Evolutionary conservation across 345 rosid genomes (phyloP).

Genomic region (Linum trigynum): DNA sequence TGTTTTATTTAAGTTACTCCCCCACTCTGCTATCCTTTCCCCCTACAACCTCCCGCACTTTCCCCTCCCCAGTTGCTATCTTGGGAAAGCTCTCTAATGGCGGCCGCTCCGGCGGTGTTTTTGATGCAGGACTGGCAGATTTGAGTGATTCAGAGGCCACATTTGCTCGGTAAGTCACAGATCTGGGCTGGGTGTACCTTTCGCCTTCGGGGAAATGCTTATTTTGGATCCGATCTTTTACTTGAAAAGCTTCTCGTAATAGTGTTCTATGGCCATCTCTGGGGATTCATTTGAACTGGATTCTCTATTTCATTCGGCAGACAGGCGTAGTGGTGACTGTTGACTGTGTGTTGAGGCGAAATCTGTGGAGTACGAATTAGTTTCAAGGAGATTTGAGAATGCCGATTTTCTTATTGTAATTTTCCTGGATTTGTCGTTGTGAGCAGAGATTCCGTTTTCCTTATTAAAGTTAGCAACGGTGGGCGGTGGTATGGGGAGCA

Average conservation of each 20-base stretch:
- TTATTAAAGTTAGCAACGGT: too few species aligned
- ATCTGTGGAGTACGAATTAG: too few species aligned
- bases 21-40: constrained; percentile 1
- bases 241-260: neutral
- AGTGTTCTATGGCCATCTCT: neutral
- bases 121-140: constrained; percentile 33
- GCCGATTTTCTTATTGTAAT: too few species aligned
- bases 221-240: neutral
- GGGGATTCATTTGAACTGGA: neutral
- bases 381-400: too few species aligned
- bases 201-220: neutral
- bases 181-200: constrained; percentile 32
- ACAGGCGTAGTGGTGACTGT: neutral
- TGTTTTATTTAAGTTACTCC: constrained; percentile 7
- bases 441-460: neutral
- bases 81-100: constrained; percentile 1
- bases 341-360: too few species aligned
- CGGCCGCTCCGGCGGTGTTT: constrained; percentile 9
- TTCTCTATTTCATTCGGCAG: too few species aligned
- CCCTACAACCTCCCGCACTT: neutral
- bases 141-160: constrained; percentile 25
- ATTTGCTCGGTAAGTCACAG: constrained; percentile 39
- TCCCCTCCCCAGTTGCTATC: neutral
- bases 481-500: neutral
- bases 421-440: too few species aligned